Evolutionary conservation across 164 flowering plant genomes (phyloP), one percentile per base, ranked within the genome.

Genomic region (Macadamia integrifolia): DNA sequence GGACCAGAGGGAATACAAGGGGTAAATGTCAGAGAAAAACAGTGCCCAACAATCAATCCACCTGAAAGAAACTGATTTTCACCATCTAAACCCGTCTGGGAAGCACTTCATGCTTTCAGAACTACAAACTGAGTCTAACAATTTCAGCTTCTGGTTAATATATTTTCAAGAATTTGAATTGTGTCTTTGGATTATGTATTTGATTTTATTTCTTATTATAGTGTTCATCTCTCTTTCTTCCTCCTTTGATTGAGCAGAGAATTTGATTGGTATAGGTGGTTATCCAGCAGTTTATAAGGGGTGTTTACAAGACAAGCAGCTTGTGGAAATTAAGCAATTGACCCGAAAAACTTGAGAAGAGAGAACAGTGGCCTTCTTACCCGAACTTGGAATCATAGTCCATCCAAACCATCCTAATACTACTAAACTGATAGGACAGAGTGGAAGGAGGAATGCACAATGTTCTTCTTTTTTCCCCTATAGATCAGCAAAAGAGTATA

Each of bases 371-470:
- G 94, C 90, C 64, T 94, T 87, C 77, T 74, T 94, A 42, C 85
- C 94, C 0, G 98, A 94, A 80, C 91, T 94, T 53, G 99, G 99
- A 50, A 86, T 90, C n/a, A 87, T 94, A 61, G 97, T 84, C 58
- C 97, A 94, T 77, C 88, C 88, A 9, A 79, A 89, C 69, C 98
- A 94, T 78, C 95, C 88, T 1, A 94, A 94, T 69, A 84, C 87
- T 44, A 96, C 99, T 1, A 87, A 84, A 69, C 67, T 94, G 55
- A 82, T 90, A 59, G 99, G 99, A 6, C 79, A 92, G 97, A 11
- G 83, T 94, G 44, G 97, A 92, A 75, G 98, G 94, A 9, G 99
- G 99, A 61, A 81, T 94, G 93, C 88, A 89, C 76, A 84, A 92
- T 68, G 91, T 94, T 72, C 96, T 94, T 23, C 23, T 23, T 23